Conservation (phyloP, 306 rosid species). For the Rosa multiflora region DNA sequence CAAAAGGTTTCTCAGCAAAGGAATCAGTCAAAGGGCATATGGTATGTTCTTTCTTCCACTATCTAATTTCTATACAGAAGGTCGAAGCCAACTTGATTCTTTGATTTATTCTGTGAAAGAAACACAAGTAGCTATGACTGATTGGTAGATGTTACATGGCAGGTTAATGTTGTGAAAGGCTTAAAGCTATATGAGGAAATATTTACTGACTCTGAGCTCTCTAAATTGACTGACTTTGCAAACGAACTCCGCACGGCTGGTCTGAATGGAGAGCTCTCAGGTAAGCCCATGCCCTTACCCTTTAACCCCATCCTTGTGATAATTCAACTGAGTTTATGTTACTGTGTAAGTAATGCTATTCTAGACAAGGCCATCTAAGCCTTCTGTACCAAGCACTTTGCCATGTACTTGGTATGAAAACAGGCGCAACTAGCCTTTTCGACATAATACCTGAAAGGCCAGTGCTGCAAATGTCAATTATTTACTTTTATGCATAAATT, state of each 20-base stretch:
- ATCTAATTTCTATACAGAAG: neutral
- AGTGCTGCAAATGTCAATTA: neutral
- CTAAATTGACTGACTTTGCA: slow-evolving; percentile 66
- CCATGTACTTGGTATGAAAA: neutral
- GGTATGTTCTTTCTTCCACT: slow-evolving; percentile 63
- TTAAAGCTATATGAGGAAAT: slow-evolving; percentile 79
- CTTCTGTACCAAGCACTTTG: neutral
- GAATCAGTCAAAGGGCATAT: slow-evolving; percentile 86
- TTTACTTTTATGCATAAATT: neutral
- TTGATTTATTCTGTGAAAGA: neutral
- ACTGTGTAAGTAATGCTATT: neutral
- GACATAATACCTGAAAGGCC: neutral
- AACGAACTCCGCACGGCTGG: slow-evolving; percentile 78
- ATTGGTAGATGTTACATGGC: slow-evolving; percentile 39
- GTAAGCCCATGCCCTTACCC: slow-evolving; percentile 27
- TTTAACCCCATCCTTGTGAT: neutral
- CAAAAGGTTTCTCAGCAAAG: slow-evolving; percentile 95
- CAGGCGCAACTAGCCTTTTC: neutral
- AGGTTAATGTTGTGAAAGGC: slow-evolving; percentile 99
- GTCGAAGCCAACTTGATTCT: neutral
- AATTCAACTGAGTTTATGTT: neutral
- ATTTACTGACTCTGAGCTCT: slow-evolving; percentile 70
- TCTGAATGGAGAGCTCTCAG: slow-evolving; percentile 85
- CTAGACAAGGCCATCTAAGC: neutral
- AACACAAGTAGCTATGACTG: slow-evolving; percentile 24